phyloP scores from a whole-genome alignment of 345 rosid genomes.

The Eutrema heterophyllum region DNA sequence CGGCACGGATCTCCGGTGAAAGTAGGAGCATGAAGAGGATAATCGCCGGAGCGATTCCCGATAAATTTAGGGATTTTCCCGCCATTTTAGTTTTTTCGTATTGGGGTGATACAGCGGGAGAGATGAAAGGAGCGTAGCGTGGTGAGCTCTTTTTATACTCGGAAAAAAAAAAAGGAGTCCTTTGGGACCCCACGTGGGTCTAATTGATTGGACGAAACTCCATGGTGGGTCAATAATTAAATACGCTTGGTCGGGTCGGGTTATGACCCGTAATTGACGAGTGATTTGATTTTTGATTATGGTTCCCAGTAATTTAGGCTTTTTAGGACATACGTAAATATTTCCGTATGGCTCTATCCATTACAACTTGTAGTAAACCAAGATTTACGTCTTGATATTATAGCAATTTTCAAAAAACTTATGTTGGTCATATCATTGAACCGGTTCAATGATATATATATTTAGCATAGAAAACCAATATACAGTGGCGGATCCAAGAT shows the following conservation, averaged over 20 bases:
- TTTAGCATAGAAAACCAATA: no score
- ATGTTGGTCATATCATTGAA: background rate
- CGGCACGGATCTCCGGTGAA: constrained; percentile 21
- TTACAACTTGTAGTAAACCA: background rate
- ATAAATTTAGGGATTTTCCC: constrained; percentile 36
- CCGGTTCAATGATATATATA: background rate
- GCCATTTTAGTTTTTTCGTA: constrained; percentile 46
- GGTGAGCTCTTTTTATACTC: constrained; percentile 35
- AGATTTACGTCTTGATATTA: background rate
- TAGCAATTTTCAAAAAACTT: background rate
- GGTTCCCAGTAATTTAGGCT: constrained; percentile 24
- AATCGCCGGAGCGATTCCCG: constrained; percentile 24
- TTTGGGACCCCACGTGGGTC: constrained; percentile 75
- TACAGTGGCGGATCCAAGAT: no score
- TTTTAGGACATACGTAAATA: constrained; percentile 14
- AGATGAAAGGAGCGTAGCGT: background rate
- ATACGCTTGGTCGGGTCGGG: constrained; percentile 35
- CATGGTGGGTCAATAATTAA: constrained; percentile 1
- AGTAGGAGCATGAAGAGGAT: constrained; percentile 27
- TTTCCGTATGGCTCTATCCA: constrained; percentile 3
- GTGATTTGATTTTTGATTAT: background rate
- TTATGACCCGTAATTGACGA: background rate
- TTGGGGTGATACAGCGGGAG: background rate
- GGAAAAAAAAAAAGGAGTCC: no score
- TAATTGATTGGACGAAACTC: constrained; percentile 13